These are phyloP conservation scores for Cubamyces sp. DNA, from an alignment of 768 basidiomycete genomes.

Conservation along the genomic window DNA sequence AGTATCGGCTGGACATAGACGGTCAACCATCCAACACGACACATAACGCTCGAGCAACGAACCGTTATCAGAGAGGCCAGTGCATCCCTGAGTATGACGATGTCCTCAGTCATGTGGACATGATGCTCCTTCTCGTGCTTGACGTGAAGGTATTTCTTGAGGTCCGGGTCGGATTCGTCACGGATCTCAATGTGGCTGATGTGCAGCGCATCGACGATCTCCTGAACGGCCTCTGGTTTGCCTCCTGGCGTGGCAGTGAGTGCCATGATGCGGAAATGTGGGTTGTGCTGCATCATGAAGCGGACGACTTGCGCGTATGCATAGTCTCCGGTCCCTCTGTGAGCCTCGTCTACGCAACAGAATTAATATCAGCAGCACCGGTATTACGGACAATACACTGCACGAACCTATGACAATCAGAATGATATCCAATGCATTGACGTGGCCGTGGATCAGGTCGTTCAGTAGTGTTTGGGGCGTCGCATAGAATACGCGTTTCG, in stretches of 20 bases:
- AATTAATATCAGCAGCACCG: neutral
- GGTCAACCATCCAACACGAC: neutral
- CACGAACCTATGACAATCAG: slow-evolving; percentile 82
- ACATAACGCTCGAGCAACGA: slow-evolving; percentile 28
- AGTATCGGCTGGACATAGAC: slow-evolving; percentile 38
- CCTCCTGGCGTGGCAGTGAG: slow-evolving; percentile 95
- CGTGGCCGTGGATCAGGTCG: slow-evolving; percentile 72
- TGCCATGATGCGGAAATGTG: slow-evolving; percentile 89
- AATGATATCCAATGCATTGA: slow-evolving; percentile 80
- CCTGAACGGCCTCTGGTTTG: slow-evolving; percentile 85
- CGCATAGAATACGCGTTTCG: slow-evolving; percentile 91
- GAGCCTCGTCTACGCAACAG: slow-evolving; percentile 80
- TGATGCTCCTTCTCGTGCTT: slow-evolving; percentile 86
- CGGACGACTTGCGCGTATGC: slow-evolving; percentile 90
- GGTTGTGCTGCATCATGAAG: slow-evolving; percentile 92
- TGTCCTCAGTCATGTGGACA: slow-evolving; percentile 70
- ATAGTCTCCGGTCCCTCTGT: slow-evolving; percentile 91
- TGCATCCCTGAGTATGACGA: slow-evolving; percentile 66
- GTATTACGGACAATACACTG: neutral
- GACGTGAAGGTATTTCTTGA: slow-evolving; percentile 82
- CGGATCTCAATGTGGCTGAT: slow-evolving; percentile 95
- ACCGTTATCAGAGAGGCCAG: slow-evolving; percentile 79
- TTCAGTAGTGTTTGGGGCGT: slow-evolving; percentile 95
- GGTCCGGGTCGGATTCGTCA: slow-evolving; percentile 87
- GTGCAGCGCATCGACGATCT: slow-evolving; percentile 89